Percentiles rank a stretch among this genome's conserved stretches.
phyloP scores from a whole-genome alignment of 257 asterid genomes.

The Leptodermis oblonga region DNA sequence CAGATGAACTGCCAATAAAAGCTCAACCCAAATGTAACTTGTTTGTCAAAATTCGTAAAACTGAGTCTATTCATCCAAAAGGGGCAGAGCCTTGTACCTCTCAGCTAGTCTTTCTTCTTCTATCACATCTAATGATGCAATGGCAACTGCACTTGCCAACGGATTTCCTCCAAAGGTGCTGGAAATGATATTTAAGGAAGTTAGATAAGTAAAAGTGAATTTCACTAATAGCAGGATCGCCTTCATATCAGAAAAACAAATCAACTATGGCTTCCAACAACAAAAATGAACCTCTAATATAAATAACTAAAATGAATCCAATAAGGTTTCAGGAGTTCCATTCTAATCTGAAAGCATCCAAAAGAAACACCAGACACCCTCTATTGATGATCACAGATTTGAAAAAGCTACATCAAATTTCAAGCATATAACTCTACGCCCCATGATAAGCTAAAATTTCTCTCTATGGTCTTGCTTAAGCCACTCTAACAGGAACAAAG shows the following conservation, averaged over 20 bases:
- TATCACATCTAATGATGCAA: slow-evolving; percentile 80
- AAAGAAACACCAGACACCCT: background rate
- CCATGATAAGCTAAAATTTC: background rate
- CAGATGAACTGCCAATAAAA: background rate
- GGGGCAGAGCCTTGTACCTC: slow-evolving; percentile 40
- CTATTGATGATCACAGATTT: background rate
- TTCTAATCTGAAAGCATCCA: background rate
- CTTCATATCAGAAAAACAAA: background rate
- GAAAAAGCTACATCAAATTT: background rate
- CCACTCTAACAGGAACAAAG: background rate
- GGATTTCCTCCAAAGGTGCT: slow-evolving; percentile 99
- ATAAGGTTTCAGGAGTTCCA: background rate
- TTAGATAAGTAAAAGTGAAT: background rate
- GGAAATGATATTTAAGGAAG: slow-evolving; percentile 15
- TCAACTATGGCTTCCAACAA: background rate
- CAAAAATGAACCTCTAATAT: background rate
- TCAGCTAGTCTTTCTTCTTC: slow-evolving; percentile 73
- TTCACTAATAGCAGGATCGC: background rate
- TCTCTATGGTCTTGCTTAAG: background rate
- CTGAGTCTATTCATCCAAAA: slow-evolving; percentile 9
- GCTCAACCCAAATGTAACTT: background rate
- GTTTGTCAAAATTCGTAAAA: no score
- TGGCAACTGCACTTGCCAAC: slow-evolving; percentile 91
- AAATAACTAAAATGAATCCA: background rate
- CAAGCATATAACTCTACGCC: background rate